Evolutionary conservation across 2,329 filamentous ascomycete species (phyloP), one percentile per base, ranked within the genome.

Genomic region (Sporothrix phasma): DNA sequence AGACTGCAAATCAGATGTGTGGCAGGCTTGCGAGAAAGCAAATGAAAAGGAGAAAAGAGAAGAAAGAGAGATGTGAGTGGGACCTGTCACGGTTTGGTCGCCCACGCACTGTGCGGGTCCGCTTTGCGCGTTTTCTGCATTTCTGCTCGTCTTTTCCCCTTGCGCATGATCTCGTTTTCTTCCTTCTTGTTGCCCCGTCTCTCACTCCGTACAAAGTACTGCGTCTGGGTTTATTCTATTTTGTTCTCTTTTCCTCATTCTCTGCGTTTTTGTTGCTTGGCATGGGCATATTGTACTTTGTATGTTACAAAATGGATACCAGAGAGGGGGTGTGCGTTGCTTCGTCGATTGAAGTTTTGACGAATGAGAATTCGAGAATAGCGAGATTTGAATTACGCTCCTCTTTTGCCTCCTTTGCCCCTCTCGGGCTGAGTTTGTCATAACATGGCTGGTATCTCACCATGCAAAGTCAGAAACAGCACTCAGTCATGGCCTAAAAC

Each of bases 41-140:
- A 31, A 31, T 4, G 37, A 24, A 17, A 39, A 31, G 5, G 15
- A 43, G 15, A 31, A 53, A 53, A 22, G 19, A 39, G 47, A 31
- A 51, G 46, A 22, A 17, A 53, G 15, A 4, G 45, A 56, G 39
- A 41, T 59, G 62, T 46, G 45, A 60, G 54, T 39, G 51, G 47
- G 53, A 15, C 15, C 39, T 24, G 13, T 26, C 51, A 53, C n/a
- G 31, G 24, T 45, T 17, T 39, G 41, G 15, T 11, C 19, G 19
- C 22, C 15, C 24, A 58, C 22, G 15, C 39, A 59, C 56, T 59
- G 37, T 58, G 56, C 56, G 56, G 56, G 56, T 26, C 56, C 56
- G 56, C 56, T 45, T 46, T 59, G 56, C 56, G 56, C 56, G 56
- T 59, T 59, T 59, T 59, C 56, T 59, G 56, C 39, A 13, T 26